A percentile compares a stretch with the other conserved stretches of the same genome.
These are phyloP conservation scores for Thalassiosira ordinaria DNA, from an alignment of 352 stramenopile species.

Conservation along the genomic window DNA sequence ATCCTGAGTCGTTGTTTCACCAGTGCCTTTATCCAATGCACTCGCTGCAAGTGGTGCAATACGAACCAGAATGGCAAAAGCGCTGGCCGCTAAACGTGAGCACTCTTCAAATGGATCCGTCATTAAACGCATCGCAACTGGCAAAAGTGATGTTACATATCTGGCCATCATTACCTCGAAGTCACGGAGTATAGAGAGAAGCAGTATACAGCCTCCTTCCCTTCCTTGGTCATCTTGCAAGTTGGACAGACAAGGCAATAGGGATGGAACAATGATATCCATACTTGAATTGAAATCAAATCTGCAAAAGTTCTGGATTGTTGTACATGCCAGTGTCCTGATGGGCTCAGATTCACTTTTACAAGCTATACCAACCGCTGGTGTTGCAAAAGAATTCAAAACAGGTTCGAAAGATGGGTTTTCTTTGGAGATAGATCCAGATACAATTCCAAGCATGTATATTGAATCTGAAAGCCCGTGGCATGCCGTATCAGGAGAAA, in stretches of 20 bases:
- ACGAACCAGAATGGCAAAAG: slow-evolving; percentile 80
- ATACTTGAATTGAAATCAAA: slow-evolving; percentile 50
- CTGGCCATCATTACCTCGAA: slow-evolving; percentile 53
- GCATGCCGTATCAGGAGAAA: slow-evolving; percentile 8
- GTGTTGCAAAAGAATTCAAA: slow-evolving; percentile 27
- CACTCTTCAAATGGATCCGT: slow-evolving; percentile 70
- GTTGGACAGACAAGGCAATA: slow-evolving; percentile 45
- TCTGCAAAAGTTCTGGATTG: slow-evolving; percentile 53
- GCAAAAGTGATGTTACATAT: slow-evolving; percentile 76
- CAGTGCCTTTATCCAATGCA: slow-evolving; percentile 26
- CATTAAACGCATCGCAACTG: slow-evolving; percentile 80
- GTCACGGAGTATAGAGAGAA: slow-evolving; percentile 62
- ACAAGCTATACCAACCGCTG: slow-evolving; percentile 43
- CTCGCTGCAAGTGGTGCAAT: slow-evolving; percentile 68
- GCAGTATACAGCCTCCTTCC: slow-evolving; percentile 59
- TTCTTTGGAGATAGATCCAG: slow-evolving; percentile 24
- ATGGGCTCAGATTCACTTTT: slow-evolving; percentile 27
- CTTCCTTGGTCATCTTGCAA: slow-evolving; percentile 52
- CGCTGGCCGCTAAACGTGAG: slow-evolving; percentile 62
- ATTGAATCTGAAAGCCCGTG: slow-evolving; percentile 27
- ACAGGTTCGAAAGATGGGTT: slow-evolving; percentile 22
- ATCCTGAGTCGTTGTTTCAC: slow-evolving; percentile 6
- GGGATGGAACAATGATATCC: slow-evolving; percentile 38
- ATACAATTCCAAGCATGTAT: slow-evolving; percentile 40
- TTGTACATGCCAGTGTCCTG: slow-evolving; percentile 21